A percentile compares a stretch with the other conserved stretches of the same genome.
phyloP scores from a whole-genome alignment of 176 grass and related monocot genomes.

The Triticum urartu region DNA sequence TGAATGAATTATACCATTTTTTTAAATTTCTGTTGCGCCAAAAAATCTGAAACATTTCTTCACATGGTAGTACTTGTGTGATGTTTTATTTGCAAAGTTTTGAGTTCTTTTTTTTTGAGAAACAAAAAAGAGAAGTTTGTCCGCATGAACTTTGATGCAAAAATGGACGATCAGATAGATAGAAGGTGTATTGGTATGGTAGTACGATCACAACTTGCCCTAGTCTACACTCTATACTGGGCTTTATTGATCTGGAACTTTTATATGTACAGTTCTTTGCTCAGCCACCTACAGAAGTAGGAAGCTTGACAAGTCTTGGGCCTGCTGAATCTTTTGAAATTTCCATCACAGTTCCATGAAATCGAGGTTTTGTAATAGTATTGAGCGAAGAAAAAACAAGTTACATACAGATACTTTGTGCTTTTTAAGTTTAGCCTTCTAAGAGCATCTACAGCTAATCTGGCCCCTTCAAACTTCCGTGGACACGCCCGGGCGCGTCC shows the following conservation, averaged over 20 bases:
- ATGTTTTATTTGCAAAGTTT: too few relatives aligned
- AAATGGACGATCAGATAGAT: too few relatives aligned
- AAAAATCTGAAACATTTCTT: too few relatives aligned
- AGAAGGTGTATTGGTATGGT: too few relatives aligned
- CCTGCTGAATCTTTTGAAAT: conserved; percentile 86
- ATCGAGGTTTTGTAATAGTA: conserved; percentile 61
- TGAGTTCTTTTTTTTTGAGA: too few relatives aligned
- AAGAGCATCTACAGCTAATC: not conserved
- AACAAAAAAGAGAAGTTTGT: too few relatives aligned
- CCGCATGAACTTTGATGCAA: too few relatives aligned
- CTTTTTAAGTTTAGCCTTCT: conserved; percentile 12
- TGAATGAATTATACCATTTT: too few relatives aligned
- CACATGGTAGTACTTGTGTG: too few relatives aligned
- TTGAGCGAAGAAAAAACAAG: not conserved
- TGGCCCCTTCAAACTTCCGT: not conserved
- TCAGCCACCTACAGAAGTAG: conserved; percentile 76
- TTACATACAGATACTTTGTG: not conserved
- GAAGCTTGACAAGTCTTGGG: conserved; percentile 74
- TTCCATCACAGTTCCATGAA: conserved; percentile 92
- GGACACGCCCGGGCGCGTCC: too few relatives aligned
- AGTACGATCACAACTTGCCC: too few relatives aligned
- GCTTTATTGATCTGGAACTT: conserved; percentile 11
- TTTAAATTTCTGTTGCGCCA: too few relatives aligned
- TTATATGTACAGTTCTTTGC: conserved; percentile 64
- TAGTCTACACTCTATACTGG: not conserved